Percentiles rank a stretch among this genome's conserved stretches.
Conservation (phyloP, 805 yeast genomes). For the Schwanniomyces yamadae region DNA sequence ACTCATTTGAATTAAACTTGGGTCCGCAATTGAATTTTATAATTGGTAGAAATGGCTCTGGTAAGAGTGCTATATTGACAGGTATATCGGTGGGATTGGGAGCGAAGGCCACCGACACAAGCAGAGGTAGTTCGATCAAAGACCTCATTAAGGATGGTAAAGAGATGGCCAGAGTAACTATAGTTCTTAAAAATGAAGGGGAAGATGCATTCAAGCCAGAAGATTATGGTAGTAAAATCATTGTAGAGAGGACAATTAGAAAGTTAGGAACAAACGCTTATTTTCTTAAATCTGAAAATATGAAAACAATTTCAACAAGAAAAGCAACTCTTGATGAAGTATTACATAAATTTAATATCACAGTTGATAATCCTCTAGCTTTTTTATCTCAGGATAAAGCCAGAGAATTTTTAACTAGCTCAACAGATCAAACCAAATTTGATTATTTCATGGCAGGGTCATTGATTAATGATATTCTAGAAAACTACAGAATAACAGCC, state of each 20-base stretch:
- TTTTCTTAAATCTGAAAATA: conserved; percentile 50
- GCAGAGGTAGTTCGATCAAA: conserved; percentile 72
- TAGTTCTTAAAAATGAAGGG: conserved; percentile 65
- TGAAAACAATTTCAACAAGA: conserved; percentile 56
- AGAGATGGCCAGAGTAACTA: conserved; percentile 61
- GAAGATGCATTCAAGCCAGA: conserved; percentile 63
- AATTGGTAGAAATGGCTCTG: conserved; percentile 88
- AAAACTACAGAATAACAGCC: conserved; percentile 43
- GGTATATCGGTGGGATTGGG: conserved; percentile 88
- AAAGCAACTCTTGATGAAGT: conserved; percentile 67
- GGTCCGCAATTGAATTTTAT: conserved; percentile 84
- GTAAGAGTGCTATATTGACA: conserved; percentile 84
- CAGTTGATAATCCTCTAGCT: conserved; percentile 88
- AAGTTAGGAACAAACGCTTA: conserved; percentile 55
- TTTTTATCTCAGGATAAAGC: conserved; percentile 94
- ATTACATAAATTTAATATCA: conserved; percentile 67
- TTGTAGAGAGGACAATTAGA: conserved; percentile 64
- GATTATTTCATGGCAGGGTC: conserved; percentile 80
- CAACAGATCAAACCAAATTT: conserved; percentile 71
- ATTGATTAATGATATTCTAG: conserved; percentile 62
- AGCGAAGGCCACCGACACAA: conserved; percentile 83
- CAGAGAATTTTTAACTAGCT: conserved; percentile 77
- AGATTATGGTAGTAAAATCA: conserved; percentile 65
- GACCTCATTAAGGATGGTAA: conserved; percentile 77
- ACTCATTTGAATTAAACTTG: conserved; percentile 66